phyloP scores from a whole-genome alignment of 2,329 filamentous ascomycete species.

The Lecanosticta acicola region DNA sequence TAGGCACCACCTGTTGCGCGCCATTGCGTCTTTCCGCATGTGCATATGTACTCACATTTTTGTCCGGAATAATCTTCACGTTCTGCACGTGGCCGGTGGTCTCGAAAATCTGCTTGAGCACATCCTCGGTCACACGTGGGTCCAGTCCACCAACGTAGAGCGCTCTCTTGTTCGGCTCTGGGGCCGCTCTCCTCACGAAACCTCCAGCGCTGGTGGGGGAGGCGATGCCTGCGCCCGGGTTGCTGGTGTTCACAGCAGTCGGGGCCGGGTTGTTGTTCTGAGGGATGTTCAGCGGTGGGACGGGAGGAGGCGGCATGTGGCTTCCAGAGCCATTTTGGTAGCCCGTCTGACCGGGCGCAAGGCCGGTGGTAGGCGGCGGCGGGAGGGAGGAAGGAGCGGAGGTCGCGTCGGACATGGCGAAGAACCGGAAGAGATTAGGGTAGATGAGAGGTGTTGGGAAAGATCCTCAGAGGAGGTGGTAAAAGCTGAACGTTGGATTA shows the following conservation, averaged over 20 bases:
- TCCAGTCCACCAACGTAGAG: conserved; percentile 94
- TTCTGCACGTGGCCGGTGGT: conserved; percentile 97
- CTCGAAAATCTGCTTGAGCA: conserved; percentile 70
- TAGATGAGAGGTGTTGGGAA: conserved; percentile 5
- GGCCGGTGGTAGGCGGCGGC: conserved; percentile 60
- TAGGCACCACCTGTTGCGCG: conserved; percentile 1
- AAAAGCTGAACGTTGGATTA: conserved; percentile 13
- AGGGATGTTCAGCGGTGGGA: conserved; percentile 74
- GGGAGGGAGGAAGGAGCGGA: conserved; percentile 62
- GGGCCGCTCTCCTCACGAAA: conserved; percentile 82
- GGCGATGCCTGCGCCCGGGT: conserved; percentile 59
- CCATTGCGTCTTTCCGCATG: conserved; percentile 13
- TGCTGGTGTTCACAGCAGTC: conserved; percentile 65
- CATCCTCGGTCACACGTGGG: conserved; percentile 57
- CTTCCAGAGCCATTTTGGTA: conserved; percentile 69
- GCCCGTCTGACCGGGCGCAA: conserved; percentile 59
- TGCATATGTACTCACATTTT: conserved; percentile 69
- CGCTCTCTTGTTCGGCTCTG: conserved; percentile 97
- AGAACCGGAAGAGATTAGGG: conserved; percentile 30
- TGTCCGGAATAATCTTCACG: conserved; percentile 99
- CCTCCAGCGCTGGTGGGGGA: conserved; percentile 78
- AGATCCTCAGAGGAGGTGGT: conserved; percentile 8
- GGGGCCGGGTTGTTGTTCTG: conserved; percentile 95
- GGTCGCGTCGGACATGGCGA: conserved; percentile 69
- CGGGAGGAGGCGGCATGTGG: conserved; percentile 76